Base-by-base conservation (phyloP, 805 yeast genomes). In the Lipomyces chichibuensis region DNA sequence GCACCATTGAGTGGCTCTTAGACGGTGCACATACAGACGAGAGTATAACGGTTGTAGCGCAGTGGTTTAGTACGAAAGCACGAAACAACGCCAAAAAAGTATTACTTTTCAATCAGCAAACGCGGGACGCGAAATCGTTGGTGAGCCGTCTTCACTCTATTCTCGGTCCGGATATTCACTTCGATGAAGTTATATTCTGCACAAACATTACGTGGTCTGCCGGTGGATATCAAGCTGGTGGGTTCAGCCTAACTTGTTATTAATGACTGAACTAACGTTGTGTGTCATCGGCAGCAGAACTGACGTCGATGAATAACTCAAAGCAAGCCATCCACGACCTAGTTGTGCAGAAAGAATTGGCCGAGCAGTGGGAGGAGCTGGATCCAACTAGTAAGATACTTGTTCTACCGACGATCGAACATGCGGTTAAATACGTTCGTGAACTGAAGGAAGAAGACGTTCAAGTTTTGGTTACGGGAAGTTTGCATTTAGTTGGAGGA, bases 21-120 rank as follows among this genome's bases (percentile, higher is more conserved):
- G 99, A 95, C 79, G 99, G 99, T 23, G 98, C 99, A 0, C 99
- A 95, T 74, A 95, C 99, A 0, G 80, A 84, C 57, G 99, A 95
- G 74, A 90, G 97, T 66, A 85, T 96, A 29, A 82, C 82, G 37
- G 96, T 88, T n/a, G 90, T 97, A 0, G 83, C 94, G 0, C 79
- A 78, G 9, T 95, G 99, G 99, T 91, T 89, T 49, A 72, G 76
- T 4, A 74, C 52, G 59, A 69, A 61, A 52, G 60, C 65, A 9
- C 37, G 53, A 8, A 46, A 33, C 20, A 72, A 74, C 0, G 73
- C 75, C n/a, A 75, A 76, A 37, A 72, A 75, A 68, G 85, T 92
- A 7, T 81, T 95, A 25, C 77, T 95, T 6, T 95, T 96, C 81
- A 95, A 95, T 77, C 99, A 95, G 78, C 99, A 95, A 77, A 90